Base-by-base conservation (phyloP, 2,329 filamentous ascomycete genomes). In the Eutypella sp. region DNA sequence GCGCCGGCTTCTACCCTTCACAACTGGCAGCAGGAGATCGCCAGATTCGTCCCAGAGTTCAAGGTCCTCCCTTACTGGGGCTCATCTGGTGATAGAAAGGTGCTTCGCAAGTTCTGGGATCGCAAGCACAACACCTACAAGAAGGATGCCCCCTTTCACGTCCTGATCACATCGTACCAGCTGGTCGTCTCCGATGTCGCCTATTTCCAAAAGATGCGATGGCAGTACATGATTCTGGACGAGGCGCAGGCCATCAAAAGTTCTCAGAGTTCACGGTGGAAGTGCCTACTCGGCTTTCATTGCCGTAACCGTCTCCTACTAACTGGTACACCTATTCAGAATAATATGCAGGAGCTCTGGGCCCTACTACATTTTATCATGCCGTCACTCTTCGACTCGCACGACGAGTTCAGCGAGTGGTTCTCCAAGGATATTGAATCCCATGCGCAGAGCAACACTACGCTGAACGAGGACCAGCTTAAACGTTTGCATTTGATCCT, bases 301-400 rank as follows among this genome's bases (percentile, higher is more conserved):
- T 97, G 92, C 70, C 87, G 93, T 49, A 99, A 97, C 68, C 83
- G 93, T 55, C 79, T 99, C 40, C 74, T 99, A 38, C 79, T 99
- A 18, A 99, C 93, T 0, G 93, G 93, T 71, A 99, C 93, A 0
- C 93, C 93, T 3, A 97, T 99, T 54, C 93, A 99, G 68, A 99
- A 99, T 73, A 99, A 97, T 76, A 99, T 99, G 93, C 93, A 97
- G 68, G 92, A 99, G 69, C 71, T 99, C 48, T 99, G 93, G 93
- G 93, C 93, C 24, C 71, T 99, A 55, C 77, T 99, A 18, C 93
- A 99, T 76, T 99, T 99, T 72, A 97, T 97, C 72, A 97, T 99
- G 93, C 93, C 93, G n/a, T 96, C 89, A 37, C 76, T 99, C 42
- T 99, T 99, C 68, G 93, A 93, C 67, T 92, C 87, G 1, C 89